Conservation (phyloP, 75 land plant genomes). For the Pinus tabuliformis region DNA sequence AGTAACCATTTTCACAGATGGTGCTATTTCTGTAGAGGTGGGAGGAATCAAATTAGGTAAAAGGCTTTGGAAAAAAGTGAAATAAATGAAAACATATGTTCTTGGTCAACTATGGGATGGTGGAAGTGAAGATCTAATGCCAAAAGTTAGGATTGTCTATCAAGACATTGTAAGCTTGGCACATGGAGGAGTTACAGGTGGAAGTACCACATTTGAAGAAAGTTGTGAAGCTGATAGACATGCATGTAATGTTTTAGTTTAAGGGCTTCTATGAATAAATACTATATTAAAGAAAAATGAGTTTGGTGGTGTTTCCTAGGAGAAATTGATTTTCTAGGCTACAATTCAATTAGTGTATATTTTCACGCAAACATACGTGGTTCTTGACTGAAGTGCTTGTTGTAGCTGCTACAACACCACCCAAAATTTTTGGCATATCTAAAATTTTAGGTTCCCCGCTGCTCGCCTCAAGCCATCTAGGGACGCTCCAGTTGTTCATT, state of each 20-base stretch:
- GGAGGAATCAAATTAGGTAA: conserved; percentile 95
- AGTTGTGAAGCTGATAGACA: conserved; percentile 81
- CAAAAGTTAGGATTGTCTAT: conserved; percentile 67
- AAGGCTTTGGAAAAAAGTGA: conserved; percentile 91
- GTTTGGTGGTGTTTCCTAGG: conserved; percentile 56
- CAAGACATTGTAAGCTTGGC: conserved; percentile 75
- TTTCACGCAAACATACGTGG: too few species aligned
- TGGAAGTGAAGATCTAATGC: conserved; percentile 37
- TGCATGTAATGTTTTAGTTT: conserved; percentile 63
- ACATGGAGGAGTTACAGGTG: conserved; percentile 81
- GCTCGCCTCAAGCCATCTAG: too few species aligned
- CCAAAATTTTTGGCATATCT: too few species aligned
- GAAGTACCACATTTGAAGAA: conserved; percentile 88
- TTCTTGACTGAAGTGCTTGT: too few species aligned
- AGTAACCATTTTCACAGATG: conserved; percentile 79
- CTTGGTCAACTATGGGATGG: conserved; percentile 44
- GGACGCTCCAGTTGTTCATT: too few species aligned
- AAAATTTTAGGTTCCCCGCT: too few species aligned
- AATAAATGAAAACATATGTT: conserved; percentile 72
- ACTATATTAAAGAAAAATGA: conserved; percentile 26
- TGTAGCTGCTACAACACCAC: too few species aligned
- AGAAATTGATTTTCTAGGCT: conserved; percentile 49
- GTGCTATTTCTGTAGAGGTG: conserved; percentile 85
- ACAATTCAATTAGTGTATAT: too few species aligned
- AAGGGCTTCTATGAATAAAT: conserved; percentile 56